Base-by-base conservation (phyloP, 2,329 filamentous ascomycete species). In the Penicillium sclerotigenum region DNA sequence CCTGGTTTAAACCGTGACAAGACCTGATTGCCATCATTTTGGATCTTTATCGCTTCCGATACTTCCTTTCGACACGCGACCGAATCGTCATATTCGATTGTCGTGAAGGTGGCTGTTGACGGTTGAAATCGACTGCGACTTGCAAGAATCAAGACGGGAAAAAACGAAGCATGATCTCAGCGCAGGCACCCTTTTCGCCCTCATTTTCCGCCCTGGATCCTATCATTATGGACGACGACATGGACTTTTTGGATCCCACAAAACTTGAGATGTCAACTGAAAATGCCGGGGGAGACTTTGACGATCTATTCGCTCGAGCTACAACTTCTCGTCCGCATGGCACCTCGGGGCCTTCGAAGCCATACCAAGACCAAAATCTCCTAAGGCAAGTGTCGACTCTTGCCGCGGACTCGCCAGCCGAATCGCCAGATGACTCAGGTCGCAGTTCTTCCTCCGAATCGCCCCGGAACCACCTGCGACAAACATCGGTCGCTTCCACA, bases 371-470 rank as follows among this genome's bases (percentile, higher is more conserved):
- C 9, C 65, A 70, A 47, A 68, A 73, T 55, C 57, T 65, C 47
- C 65, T 75, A 57, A 71, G 70, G 52, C 65, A 70, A 50, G 66
- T 68, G 18, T 63, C 72, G 51, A 60, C 70, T 16, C 60, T 72
- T 57, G 55, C 71, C 26, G 66, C 74, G 18, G 69, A 77, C 52
- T 75, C 74, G 4, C 72, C 74, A n/a, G 74, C 73, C n/a, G 76
- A 77, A 49, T 79, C 77, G 5, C 71, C 71, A 2, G 76, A 74
- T 53, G 71, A 72, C 38, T 77, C 75, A 5, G 78, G 74, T 56
- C 72, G 68, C 47, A 75, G 72, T 48, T 78, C 76, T 5, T 76
- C 73, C 3, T 71, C 75, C 5, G 75, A 75, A 55, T 79, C 75
- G 2, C 72, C 73, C 8, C 65, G 68, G 18, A 72, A 75, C 52